Conservation (phyloP, 2,329 filamentous ascomycete genomes). For the Trichophyton equinum region DNA sequence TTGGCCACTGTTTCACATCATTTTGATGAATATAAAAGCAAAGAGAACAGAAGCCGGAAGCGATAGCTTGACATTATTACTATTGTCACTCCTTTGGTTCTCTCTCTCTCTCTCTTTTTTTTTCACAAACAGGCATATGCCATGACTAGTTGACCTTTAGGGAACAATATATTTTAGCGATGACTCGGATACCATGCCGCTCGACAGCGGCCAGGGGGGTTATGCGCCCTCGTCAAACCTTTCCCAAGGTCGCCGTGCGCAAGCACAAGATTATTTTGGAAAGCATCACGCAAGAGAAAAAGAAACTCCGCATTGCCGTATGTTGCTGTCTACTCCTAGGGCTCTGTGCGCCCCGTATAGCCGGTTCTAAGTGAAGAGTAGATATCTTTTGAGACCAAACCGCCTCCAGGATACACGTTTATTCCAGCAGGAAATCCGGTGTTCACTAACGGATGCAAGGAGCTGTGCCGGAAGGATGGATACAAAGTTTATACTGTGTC, state of each 20-base stretch:
- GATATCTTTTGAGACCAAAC: slow-evolving; percentile 43
- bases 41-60: neutral
- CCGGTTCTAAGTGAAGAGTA: slow-evolving; percentile 29
- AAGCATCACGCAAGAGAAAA: slow-evolving; percentile 47
- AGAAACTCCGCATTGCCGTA: slow-evolving; percentile 44
- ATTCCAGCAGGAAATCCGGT: slow-evolving; percentile 48
- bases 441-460: slow-evolving; percentile 48
- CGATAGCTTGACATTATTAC: neutral
- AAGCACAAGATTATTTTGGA: slow-evolving; percentile 48
- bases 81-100: neutral
- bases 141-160: slow-evolving; percentile 2
- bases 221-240: slow-evolving; percentile 24
- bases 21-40: neutral
- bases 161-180: slow-evolving; percentile 11
- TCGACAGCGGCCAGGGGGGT: slow-evolving; percentile 22
- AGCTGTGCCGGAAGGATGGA: slow-evolving; percentile 43
- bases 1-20: neutral
- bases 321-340: slow-evolving; percentile 18
- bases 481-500: slow-evolving; percentile 47
- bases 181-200: slow-evolving; percentile 28
- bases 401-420: slow-evolving; percentile 49
- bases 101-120: neutral
- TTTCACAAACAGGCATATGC: neutral
- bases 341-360: neutral
- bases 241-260: slow-evolving; percentile 24